phyloP scores from a whole-genome alignment of 768 basidiomycete species.

The Lentinula raphanica region DNA sequence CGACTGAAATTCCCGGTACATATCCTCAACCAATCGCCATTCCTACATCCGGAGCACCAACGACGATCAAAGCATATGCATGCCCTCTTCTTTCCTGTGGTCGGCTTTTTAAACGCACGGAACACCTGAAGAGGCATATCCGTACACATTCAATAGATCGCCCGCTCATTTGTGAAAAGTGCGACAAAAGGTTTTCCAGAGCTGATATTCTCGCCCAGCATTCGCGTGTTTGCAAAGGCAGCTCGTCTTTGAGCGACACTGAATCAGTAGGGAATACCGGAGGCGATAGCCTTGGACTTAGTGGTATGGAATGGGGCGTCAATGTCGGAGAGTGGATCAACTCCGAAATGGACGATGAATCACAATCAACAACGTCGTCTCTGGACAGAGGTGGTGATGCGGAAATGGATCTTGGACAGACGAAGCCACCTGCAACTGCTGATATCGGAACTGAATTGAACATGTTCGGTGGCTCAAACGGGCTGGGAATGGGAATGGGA shows the following conservation, averaged over 20 bases:
- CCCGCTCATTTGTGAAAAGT: conserved; percentile 66
- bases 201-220: conserved; percentile 90
- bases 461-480: conserved; percentile 21
- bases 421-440: neutral
- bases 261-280: conserved; percentile 7
- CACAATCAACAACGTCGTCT: conserved; percentile 26
- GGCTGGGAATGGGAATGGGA: conserved; percentile 23
- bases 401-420: neutral
- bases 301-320: conserved; percentile 3
- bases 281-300: neutral
- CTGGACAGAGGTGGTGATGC: neutral
- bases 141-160: conserved; percentile 88
- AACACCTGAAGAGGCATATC: conserved; percentile 84
- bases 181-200: conserved; percentile 79
- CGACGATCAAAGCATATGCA: conserved; percentile 48
- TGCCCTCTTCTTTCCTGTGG: conserved; percentile 85
- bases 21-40: neutral
- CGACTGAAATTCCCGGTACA: neutral
- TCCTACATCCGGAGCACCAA: neutral
- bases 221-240: conserved; percentile 63
- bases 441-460: conserved; percentile 18
- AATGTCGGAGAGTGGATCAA: conserved; percentile 15
- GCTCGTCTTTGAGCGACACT: conserved; percentile 20
- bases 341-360: conserved; percentile 25
- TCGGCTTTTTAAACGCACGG: conserved; percentile 84